Evolutionary conservation across 2,329 filamentous ascomycete species (phyloP), one percentile per base, ranked within the genome.

Genomic region (Hypomyces rosellus): DNA sequence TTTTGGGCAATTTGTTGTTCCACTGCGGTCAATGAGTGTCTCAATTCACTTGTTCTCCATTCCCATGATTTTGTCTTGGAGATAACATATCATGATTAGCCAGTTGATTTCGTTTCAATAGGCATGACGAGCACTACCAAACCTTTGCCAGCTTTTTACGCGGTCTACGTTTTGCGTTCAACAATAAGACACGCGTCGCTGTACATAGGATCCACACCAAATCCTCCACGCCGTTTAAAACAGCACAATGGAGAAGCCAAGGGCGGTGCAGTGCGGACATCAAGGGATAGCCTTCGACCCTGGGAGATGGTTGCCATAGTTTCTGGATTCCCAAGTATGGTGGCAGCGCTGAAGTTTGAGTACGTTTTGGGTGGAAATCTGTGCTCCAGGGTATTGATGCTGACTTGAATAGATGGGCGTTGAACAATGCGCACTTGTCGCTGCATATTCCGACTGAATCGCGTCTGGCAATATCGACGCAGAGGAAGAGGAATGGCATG

Each of bases 331-430:
- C 89, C 88, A 0, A 92, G 87, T 57, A 85, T 85, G 61, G 82
- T 92, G 34, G 89, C 88, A 0, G 93, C 93, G 1, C 71, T 99
- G 55, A 92, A 97, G 63, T 97, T 99, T 63, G 92, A 97, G 86
- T 93, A 75, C 64, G 82, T 74, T 18, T n/a, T n/a, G n/a, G 20
- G 20, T 3, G 20, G 20, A 5, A 20, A 3, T 11, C 9, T 22
- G 14, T 36, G 15, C 4, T 3, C 3, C 12, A 25, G 7, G 7
- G 15, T 13, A 22, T 34, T 12, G 20, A 13, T 39, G 38, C 46
- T 58, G 37, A 50, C 46, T 12, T 25, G n/a, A 45, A 8, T 37
- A 92, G 88, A 75, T 96, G 92, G 92, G 91, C 92, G 37, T 86
- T 95, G 76, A 88, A 88, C 57, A 90, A 97, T 63, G 82, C 90